Evolutionary conservation across 805 yeast genomes (phyloP).

Genomic region (Candida suzukii): DNA sequence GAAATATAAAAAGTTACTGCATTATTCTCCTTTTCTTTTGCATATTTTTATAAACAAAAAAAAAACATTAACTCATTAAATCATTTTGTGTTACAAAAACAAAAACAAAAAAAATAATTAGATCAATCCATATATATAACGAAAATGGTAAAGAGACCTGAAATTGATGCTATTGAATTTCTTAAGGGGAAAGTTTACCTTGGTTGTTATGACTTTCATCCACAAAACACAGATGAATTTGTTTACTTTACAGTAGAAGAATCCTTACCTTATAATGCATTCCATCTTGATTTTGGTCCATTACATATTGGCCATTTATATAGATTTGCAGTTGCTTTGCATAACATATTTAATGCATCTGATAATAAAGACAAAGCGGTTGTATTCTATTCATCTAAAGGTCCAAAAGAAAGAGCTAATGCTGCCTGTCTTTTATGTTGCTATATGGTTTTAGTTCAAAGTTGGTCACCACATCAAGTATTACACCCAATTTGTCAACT

Average conservation of each 20-base stretch:
- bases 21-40: too few relatives aligned
- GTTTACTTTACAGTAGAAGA: slow-evolving; percentile 92
- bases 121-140: not conserved
- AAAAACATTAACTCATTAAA: too few relatives aligned
- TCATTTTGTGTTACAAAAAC: too few relatives aligned
- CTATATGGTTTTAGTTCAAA: slow-evolving; percentile 90
- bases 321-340: slow-evolving; percentile 90
- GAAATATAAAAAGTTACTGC: too few relatives aligned
- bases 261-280: slow-evolving; percentile 86
- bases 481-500: slow-evolving; percentile 89
- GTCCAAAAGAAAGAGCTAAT: slow-evolving; percentile 78
- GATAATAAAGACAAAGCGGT: slow-evolving; percentile 82
- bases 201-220: slow-evolving; percentile 80
- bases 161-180: slow-evolving; percentile 28
- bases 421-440: slow-evolving; percentile 93
- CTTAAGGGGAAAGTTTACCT: slow-evolving; percentile 68
- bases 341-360: slow-evolving; percentile 83
- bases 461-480: slow-evolving; percentile 98
- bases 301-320: slow-evolving; percentile 88
- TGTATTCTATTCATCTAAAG: slow-evolving; percentile 80
- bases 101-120: not conserved
- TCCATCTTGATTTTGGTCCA: slow-evolving; percentile 96
- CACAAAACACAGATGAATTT: slow-evolving; percentile 65
- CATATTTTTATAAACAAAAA: too few relatives aligned
- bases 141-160: slow-evolving; percentile 19